Evolutionary conservation across 2,329 filamentous ascomycete genomes (phyloP), one percentile per base, ranked within the genome.

Genomic region (Botrytis aclada): DNA sequence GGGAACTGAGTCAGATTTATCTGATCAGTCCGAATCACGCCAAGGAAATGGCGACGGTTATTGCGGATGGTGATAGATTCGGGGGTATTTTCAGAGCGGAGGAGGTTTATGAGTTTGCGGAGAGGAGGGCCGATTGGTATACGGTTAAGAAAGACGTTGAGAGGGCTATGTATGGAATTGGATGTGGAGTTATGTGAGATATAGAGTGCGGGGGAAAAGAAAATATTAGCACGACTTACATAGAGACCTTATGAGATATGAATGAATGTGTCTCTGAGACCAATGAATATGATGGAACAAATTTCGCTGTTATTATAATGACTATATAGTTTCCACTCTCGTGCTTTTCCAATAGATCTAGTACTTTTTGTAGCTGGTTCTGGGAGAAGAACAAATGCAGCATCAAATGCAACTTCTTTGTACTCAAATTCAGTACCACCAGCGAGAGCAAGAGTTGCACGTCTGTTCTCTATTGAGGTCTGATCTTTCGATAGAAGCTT

Each of bases 51-150:
- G 96, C 96, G 9, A 92, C 92, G 3, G 93, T 99, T 72, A 98
- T 99, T 80, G 95, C 96, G 0, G 96, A 99, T 80, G 90, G 89
- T 1, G 93, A 95, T 80, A 88, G 95, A 3, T 99, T 98, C 81
- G 88, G 93, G 39, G 96, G 96, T 20, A 93, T 99, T 66, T 98
- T 98, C 80, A 88, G 95, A 32, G 93, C 95, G 0, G 96, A 99
- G 82, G 96, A 99, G 84, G 96, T 98, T 5, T 97, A 97, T 79
- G 95, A 98, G 84, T 99, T 97, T 84, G 96, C 95, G 1, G 94
- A 98, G 83, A 86, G 96, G 77, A 86, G 96, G 77, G 95, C 95
- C 67, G 96, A 99, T 83, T 99, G 96, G 96, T 97, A 96, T 81
- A 88, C 92, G 78, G 93, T 99, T 18, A 92, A 92, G 84, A 89